phyloP scores from a whole-genome alignment of 768 basidiomycete genomes.

The Suillus brevipes region DNA sequence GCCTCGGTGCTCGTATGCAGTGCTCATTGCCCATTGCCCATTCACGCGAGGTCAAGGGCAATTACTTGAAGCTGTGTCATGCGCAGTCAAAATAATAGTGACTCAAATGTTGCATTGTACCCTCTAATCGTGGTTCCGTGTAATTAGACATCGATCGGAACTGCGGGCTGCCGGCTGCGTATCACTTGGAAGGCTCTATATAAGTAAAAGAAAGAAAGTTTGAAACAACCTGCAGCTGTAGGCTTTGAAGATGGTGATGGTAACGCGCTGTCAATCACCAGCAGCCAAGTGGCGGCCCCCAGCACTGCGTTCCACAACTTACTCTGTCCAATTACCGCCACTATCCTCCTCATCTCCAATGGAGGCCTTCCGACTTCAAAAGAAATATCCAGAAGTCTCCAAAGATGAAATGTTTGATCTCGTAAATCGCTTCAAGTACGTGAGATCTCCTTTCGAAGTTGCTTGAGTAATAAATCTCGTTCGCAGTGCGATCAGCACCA shows the following conservation, averaged over 20 bases:
- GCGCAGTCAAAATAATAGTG: background rate
- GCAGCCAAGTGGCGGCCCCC: constrained; percentile 17
- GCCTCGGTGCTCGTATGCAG: background rate
- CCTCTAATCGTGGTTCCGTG: background rate
- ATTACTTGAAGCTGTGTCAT: background rate
- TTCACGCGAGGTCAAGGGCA: background rate
- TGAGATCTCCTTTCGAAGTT: constrained; percentile 17
- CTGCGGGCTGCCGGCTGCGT: background rate
- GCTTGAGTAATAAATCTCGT: constrained; percentile 6
- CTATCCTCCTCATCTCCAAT: constrained; percentile 38
- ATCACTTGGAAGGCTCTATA: background rate
- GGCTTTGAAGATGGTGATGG: constrained; percentile 6
- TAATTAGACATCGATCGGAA: background rate
- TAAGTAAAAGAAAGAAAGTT: background rate
- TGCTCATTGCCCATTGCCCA: background rate
- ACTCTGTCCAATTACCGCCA: constrained; percentile 14
- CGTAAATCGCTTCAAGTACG: constrained; percentile 95
- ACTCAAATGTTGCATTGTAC: background rate
- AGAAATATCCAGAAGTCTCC: constrained; percentile 89
- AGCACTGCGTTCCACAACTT: constrained; percentile 8
- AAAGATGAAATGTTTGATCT: constrained; percentile 95
- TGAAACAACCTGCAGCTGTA: background rate
- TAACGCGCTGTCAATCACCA: constrained; percentile 13
- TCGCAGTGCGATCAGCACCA: constrained; percentile 68
- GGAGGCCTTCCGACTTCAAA: constrained; percentile 85